phyloP scores from a whole-genome alignment of 176 grass and related monocot species.

The Pontederia paniculata region DNA sequence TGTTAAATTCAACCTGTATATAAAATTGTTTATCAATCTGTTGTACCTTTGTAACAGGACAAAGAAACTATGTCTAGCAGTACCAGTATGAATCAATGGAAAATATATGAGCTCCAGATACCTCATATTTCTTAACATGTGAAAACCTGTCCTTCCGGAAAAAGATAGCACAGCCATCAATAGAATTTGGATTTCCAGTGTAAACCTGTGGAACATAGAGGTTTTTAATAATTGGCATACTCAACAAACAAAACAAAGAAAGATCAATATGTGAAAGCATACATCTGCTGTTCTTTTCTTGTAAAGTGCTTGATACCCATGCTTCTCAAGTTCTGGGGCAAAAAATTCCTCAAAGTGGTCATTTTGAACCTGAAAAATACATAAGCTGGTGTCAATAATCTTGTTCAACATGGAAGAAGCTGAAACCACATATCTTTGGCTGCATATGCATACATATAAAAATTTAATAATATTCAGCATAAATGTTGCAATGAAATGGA shows the following conservation, averaged over 20 bases:
- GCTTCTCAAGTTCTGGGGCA: constrained; percentile 92
- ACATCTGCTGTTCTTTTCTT: constrained; percentile 98
- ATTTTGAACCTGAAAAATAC: constrained; percentile 60
- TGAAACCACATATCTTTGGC: neutral
- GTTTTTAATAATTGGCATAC: neutral
- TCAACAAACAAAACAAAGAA: constrained; percentile 1
- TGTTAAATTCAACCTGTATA: constrained; percentile 94
- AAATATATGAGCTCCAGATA: constrained; percentile 14
- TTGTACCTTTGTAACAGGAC: too few relatives aligned
- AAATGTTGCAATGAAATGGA: too few relatives aligned
- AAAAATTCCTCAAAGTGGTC: constrained; percentile 97
- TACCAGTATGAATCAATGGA: neutral
- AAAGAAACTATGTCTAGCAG: neutral
- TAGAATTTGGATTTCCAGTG: constrained; percentile 45
- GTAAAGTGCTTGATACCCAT: constrained; percentile 97
- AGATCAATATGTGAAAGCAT: neutral
- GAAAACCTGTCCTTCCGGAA: constrained; percentile 95
- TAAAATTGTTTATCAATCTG: neutral
- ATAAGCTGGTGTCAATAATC: neutral
- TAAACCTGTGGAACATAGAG: constrained; percentile 50
- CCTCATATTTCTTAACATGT: constrained; percentile 99
- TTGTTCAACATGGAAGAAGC: neutral
- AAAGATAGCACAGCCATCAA: constrained; percentile 98
- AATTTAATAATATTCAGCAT: too few relatives aligned
- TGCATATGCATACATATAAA: neutral